Percentiles rank a stretch among this genome's conserved stretches.
Conservation (phyloP, 2,329 filamentous ascomycete species). For the Penicillium sp. region DNA sequence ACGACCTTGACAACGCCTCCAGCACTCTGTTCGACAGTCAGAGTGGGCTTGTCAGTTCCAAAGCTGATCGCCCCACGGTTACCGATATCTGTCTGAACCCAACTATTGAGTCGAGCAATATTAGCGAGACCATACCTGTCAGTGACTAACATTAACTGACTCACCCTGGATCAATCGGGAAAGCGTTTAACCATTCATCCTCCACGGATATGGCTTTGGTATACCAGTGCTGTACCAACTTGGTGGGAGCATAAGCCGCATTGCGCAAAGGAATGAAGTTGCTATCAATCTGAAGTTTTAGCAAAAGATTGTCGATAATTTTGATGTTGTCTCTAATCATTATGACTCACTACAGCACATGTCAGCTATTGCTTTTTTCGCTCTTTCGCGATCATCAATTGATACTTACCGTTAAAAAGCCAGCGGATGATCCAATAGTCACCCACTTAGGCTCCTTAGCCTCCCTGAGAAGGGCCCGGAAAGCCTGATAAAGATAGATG, state of each 20-base stretch:
- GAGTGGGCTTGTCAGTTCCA: slow-evolving; percentile 18
- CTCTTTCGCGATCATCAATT: background rate
- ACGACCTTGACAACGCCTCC: slow-evolving; percentile 15
- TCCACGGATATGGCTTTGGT: slow-evolving; percentile 27
- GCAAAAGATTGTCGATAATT: background rate
- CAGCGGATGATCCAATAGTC: slow-evolving; percentile 30
- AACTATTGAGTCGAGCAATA: slow-evolving; percentile 4
- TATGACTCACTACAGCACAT: background rate
- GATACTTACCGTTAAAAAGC: slow-evolving; percentile 4
- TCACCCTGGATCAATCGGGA: slow-evolving; percentile 16
- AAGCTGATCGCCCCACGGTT: slow-evolving; percentile 20
- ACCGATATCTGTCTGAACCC: slow-evolving; percentile 21
- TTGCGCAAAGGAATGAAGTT: slow-evolving; percentile 4
- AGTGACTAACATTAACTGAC: background rate
- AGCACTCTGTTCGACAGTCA: slow-evolving; percentile 19
- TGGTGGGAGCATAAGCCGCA: slow-evolving; percentile 32
- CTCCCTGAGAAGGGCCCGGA: slow-evolving; percentile 32
- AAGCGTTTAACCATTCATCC: slow-evolving; percentile 21
- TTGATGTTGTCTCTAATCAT: background rate
- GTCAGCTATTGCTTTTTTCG: background rate
- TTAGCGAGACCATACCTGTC: background rate
- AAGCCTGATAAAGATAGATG: slow-evolving; percentile 35
- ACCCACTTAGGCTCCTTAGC: slow-evolving; percentile 30
- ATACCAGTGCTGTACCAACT: slow-evolving; percentile 34
- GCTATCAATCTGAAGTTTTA: background rate